These are phyloP conservation scores for Fusarium denticulatum DNA, from an alignment of 2,329 filamentous ascomycete species.

Conservation along the genomic window DNA sequence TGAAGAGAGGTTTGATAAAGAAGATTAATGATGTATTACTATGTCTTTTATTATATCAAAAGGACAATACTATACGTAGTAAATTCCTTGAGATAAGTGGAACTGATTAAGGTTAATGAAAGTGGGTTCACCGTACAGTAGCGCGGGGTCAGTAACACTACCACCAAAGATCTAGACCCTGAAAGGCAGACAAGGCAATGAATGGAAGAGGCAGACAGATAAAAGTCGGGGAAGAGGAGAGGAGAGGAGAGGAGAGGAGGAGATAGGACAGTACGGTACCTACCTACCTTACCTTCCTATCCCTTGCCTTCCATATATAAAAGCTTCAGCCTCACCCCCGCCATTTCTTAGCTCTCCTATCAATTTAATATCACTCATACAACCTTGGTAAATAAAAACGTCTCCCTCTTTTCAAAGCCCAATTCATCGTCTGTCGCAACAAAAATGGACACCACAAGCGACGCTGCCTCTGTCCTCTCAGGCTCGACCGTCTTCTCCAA, in stretches of 20 bases:
- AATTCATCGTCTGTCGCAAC: not conserved
- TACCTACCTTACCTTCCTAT: not conserved
- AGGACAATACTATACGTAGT: not conserved
- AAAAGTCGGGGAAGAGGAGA: not conserved
- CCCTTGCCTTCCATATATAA: not conserved
- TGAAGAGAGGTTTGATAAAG: not conserved
- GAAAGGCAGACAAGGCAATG: not conserved
- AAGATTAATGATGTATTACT: not conserved
- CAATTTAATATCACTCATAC: not conserved
- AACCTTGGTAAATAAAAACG: not conserved
- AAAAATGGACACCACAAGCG: constrained; percentile 40
- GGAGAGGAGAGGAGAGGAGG: not conserved
- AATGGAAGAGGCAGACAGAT: not conserved
- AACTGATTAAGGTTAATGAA: constrained; percentile 21
- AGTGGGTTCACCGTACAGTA: constrained; percentile 16
- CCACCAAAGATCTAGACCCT: constrained; percentile 25
- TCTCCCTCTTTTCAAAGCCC: not conserved
- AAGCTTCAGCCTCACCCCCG: not conserved
- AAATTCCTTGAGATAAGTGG: constrained; percentile 5
- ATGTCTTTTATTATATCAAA: not conserved
- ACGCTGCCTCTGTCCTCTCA: constrained; percentile 47
- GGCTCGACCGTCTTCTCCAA: constrained; percentile 46
- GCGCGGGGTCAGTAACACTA: constrained; percentile 24
- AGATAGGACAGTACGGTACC: not conserved
- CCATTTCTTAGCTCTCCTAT: not conserved